Evolutionary conservation across 208 protist species (phyloP).

Genomic region (Jaenimonas drosophilae): DNA sequence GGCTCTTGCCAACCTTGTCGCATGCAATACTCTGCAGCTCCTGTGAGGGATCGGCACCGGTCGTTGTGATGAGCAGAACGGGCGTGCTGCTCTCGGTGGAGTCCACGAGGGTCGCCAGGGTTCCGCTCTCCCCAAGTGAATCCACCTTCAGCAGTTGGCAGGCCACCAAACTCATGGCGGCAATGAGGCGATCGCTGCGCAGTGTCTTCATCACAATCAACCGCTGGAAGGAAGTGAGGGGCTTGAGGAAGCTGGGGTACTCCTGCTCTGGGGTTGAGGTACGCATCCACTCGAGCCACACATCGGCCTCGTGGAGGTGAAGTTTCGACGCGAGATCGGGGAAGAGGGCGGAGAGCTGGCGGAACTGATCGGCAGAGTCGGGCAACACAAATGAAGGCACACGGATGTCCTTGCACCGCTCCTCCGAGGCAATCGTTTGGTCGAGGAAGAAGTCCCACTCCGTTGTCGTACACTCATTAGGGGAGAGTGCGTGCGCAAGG

Average conservation of each 20-base stretch:
- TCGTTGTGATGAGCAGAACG: constrained; percentile 92
- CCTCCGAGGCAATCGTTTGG: constrained; percentile 29
- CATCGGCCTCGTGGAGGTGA: constrained; percentile 73
- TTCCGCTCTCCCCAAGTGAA: constrained; percentile 57
- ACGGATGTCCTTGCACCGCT: constrained; percentile 51
- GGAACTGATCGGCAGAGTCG: constrained; percentile 73
- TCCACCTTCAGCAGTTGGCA: constrained; percentile 72
- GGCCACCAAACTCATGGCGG: constrained; percentile 84
- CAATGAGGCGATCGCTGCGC: constrained; percentile 92
- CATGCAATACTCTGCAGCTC: constrained; percentile 88
- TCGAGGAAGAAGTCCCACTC: constrained; percentile 95
- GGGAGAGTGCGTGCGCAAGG: constrained; percentile 77
- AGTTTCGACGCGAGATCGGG: constrained; percentile 62
- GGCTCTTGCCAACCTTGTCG: constrained; percentile 59
- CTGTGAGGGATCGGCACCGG: constrained; percentile 93
- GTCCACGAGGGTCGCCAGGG: constrained; percentile 35
- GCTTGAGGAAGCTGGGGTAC: constrained; percentile 83
- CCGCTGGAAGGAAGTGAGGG: constrained; percentile 91
- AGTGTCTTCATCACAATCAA: constrained; percentile 93
- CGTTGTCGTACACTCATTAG: constrained; percentile 32
- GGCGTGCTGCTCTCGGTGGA: constrained; percentile 55
- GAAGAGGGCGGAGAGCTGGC: constrained; percentile 69
- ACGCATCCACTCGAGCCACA: constrained; percentile 90
- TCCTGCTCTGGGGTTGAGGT: constrained; percentile 75
- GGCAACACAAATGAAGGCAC: constrained; percentile 83